A percentile compares a stretch with the other conserved stretches of the same genome.
phyloP scores from a whole-genome alignment of 176 grass and related monocot genomes.

The Phoenix roebelenii region DNA sequence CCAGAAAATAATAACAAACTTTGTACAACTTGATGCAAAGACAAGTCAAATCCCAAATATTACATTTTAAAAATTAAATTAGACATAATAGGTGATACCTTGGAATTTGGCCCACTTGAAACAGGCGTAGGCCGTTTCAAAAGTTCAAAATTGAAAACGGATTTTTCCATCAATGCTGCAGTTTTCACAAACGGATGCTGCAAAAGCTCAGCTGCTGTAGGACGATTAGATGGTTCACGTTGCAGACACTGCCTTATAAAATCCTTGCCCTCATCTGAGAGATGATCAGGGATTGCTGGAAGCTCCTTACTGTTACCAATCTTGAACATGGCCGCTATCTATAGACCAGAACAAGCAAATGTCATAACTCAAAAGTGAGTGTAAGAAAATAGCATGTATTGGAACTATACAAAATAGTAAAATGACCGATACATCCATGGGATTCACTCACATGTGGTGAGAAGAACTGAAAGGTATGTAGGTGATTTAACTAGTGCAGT shows the following conservation, averaged over 20 bases:
- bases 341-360: background rate
- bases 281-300: slow-evolving; percentile 82
- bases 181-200: slow-evolving; percentile 81
- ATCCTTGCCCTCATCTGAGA: slow-evolving; percentile 84
- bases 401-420: no score
- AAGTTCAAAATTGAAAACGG: slow-evolving; percentile 30
- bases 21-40: background rate
- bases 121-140: slow-evolving; percentile 35
- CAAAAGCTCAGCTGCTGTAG: slow-evolving; percentile 76
- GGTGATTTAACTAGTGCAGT: no score
- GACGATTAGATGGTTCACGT: slow-evolving; percentile 67
- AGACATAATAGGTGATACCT: slow-evolving; percentile 28
- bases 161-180: slow-evolving; percentile 57
- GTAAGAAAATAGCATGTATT: no score
- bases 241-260: slow-evolving; percentile 76
- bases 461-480: no score
- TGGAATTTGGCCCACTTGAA: slow-evolving; percentile 34
- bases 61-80: no score
- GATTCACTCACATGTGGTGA: no score
- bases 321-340: slow-evolving; percentile 99
- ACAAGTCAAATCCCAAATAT: no score
- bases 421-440: no score
- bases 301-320: slow-evolving; percentile 96
- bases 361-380: no score
- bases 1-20: slow-evolving; percentile 1